Evolutionary conservation across 805 yeast species (phyloP).

Genomic region (Candida qinlingensis): DNA sequence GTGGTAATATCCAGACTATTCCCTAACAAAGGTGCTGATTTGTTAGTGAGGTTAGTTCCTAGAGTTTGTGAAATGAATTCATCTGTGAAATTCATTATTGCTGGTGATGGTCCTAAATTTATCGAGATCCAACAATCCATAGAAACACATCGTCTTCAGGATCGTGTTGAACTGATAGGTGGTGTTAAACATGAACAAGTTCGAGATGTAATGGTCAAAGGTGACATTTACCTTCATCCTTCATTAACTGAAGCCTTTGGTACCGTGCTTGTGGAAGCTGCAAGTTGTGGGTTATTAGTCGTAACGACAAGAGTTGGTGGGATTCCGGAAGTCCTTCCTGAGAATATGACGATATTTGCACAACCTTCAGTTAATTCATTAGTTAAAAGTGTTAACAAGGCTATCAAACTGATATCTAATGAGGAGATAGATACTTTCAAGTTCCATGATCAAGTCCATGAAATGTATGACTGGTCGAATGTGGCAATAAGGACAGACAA

Average conservation of each 20-base stretch:
- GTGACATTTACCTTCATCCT: constrained; percentile 91
- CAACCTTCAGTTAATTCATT: constrained; percentile 82
- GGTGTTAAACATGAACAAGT: constrained; percentile 90
- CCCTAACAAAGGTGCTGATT: constrained; percentile 95
- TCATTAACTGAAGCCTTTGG: constrained; percentile 97
- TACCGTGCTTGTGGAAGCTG: constrained; percentile 95
- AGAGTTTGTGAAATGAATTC: constrained; percentile 60
- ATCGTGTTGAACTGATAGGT: constrained; percentile 80
- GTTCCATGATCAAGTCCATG: constrained; percentile 72
- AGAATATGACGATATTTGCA: constrained; percentile 89
- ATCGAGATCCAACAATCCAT: constrained; percentile 94
- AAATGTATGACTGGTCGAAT: constrained; percentile 89
- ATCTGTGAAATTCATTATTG: constrained; percentile 74
- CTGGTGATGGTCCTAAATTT: constrained; percentile 96
- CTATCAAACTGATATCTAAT: constrained; percentile 54
- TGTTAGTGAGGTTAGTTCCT: constrained; percentile 81
- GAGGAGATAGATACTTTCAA: constrained; percentile 60
- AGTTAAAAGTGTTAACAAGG: constrained; percentile 65
- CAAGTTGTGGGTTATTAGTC: constrained; percentile 87
- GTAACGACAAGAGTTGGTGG: constrained; percentile 98
- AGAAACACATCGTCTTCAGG: constrained; percentile 79
- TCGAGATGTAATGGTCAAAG: constrained; percentile 85
- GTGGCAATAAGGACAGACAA: constrained; percentile 81
- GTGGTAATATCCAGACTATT: constrained; percentile 88
- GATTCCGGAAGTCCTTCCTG: constrained; percentile 92